Evolutionary conservation across 1,284 basidiomycete species (phyloP).

Genomic region (Exobasidium rhododendri): DNA sequence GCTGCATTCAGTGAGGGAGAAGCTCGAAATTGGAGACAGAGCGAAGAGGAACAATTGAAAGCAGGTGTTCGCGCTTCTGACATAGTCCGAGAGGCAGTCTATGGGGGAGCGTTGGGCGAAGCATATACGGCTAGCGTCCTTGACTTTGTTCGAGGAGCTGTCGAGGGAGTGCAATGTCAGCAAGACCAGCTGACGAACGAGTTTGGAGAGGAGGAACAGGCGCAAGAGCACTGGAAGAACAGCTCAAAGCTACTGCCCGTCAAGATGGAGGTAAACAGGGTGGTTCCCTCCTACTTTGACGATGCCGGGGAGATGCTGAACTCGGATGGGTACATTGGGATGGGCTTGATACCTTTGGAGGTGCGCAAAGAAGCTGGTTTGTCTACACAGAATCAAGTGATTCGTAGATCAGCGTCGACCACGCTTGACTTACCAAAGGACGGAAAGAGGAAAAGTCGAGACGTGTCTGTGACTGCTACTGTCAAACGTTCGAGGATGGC

Average conservation of each 20-base stretch:
- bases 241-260: not conserved
- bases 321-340: conserved; percentile 9
- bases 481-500: not conserved
- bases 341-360: conserved; percentile 7
- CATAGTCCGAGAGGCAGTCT: conserved; percentile 1
- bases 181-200: conserved; percentile 1
- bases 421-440: not conserved
- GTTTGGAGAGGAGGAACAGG: not conserved
- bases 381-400: not conserved
- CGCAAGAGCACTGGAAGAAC: not conserved
- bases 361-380: conserved; percentile 11
- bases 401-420: not conserved
- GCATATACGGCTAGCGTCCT: conserved; percentile 10
- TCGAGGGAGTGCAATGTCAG: not conserved
- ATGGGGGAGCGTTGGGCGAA: conserved; percentile 7
- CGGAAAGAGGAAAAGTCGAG: conserved; percentile 4
- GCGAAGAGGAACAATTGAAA: not conserved
- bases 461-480: not conserved
- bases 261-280: not conserved
- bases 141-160: conserved; percentile 9
- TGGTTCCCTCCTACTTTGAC: conserved; percentile 3
- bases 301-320: conserved; percentile 5
- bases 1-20: not conserved
- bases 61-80: conserved; percentile 3
- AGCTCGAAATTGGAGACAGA: not conserved